These are phyloP conservation scores for Colletotrichum liriopes DNA, from an alignment of 2,329 filamentous ascomycete genomes.

Conservation along the genomic window DNA sequence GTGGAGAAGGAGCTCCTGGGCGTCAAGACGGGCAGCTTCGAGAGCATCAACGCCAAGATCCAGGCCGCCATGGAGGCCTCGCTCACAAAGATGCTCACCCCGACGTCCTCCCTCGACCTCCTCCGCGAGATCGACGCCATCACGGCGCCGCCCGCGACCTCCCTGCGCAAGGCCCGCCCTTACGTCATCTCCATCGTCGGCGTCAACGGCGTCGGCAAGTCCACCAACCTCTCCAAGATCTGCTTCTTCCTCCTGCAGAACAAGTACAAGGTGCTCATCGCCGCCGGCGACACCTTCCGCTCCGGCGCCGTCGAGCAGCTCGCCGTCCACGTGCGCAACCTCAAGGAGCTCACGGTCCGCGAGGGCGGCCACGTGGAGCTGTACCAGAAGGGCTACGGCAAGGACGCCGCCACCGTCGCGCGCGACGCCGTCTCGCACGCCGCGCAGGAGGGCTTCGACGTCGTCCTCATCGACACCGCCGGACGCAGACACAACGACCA, in stretches of 20 bases:
- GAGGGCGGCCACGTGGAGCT: slow-evolving; percentile 90
- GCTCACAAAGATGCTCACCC: slow-evolving; percentile 94
- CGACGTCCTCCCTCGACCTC: slow-evolving; percentile 93
- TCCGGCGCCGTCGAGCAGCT: slow-evolving; percentile 98
- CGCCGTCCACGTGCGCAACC: slow-evolving; percentile 92
- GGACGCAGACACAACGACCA: slow-evolving; percentile 96
- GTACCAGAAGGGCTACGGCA: slow-evolving; percentile 98
- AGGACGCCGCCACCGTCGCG: slow-evolving; percentile 95
- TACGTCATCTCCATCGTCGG: slow-evolving; percentile 99
- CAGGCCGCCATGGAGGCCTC: slow-evolving; percentile 92
- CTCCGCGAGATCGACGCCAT: slow-evolving; percentile 92
- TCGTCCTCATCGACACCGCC: slow-evolving; percentile 97
- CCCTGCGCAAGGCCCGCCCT: slow-evolving; percentile 78
- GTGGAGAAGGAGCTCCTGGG: slow-evolving; percentile 93
- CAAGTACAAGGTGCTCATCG: slow-evolving; percentile 94
- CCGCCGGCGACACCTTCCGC: slow-evolving; percentile 96
- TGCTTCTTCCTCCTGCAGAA: slow-evolving; percentile 98
- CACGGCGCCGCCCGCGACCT: slow-evolving; percentile 75
- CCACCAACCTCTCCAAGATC: slow-evolving; percentile 97
- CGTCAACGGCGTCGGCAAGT: slow-evolving; percentile 98
- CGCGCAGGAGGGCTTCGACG: slow-evolving; percentile 83
- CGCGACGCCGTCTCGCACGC: slow-evolving; percentile 93
- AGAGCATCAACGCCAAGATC: slow-evolving; percentile 88
- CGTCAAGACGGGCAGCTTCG: slow-evolving; percentile 92
- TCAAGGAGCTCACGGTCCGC: slow-evolving; percentile 88